A percentile compares a stretch with the other conserved stretches of the same genome.
These are phyloP conservation scores for Poa annua DNA, from an alignment of 176 grass and related monocot species.

Conservation along the genomic window DNA sequence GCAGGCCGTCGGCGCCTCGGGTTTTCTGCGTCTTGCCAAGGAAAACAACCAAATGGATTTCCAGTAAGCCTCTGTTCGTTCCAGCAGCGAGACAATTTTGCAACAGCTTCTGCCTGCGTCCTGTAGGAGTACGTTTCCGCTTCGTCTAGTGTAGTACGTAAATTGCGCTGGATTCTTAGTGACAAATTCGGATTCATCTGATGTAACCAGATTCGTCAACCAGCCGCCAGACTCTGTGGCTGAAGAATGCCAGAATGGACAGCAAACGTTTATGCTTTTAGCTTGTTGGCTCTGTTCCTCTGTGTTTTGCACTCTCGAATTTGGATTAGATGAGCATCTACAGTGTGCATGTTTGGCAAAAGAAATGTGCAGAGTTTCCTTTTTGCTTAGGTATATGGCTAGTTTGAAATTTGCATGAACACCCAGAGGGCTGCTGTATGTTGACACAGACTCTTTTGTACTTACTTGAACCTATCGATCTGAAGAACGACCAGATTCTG, in stretches of 20 bases:
- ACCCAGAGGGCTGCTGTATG: not conserved
- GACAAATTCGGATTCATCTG: not conserved
- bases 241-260: not conserved
- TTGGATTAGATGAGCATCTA: not conserved
- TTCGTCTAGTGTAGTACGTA: too few relatives aligned
- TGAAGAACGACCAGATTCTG: conserved; percentile 89
- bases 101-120: too few relatives aligned
- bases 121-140: too few relatives aligned
- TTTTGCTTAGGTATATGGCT: not conserved
- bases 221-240: not conserved
- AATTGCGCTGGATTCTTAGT: too few relatives aligned
- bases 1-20: too few relatives aligned
- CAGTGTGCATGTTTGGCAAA: not conserved
- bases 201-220: not conserved
- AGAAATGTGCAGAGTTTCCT: conserved; percentile 2
- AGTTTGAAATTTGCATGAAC: conserved; percentile 19
- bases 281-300: not conserved
- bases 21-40: too few relatives aligned
- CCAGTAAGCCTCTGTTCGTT: too few relatives aligned
- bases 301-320: not conserved
- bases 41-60: too few relatives aligned
- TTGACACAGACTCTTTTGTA: conserved; percentile 75
- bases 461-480: conserved; percentile 82
- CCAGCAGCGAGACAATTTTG: too few relatives aligned
- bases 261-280: not conserved